These are phyloP conservation scores for Mrakiaceae sp. DNA, from an alignment of 1,284 basidiomycete genomes.

Conservation along the genomic window DNA sequence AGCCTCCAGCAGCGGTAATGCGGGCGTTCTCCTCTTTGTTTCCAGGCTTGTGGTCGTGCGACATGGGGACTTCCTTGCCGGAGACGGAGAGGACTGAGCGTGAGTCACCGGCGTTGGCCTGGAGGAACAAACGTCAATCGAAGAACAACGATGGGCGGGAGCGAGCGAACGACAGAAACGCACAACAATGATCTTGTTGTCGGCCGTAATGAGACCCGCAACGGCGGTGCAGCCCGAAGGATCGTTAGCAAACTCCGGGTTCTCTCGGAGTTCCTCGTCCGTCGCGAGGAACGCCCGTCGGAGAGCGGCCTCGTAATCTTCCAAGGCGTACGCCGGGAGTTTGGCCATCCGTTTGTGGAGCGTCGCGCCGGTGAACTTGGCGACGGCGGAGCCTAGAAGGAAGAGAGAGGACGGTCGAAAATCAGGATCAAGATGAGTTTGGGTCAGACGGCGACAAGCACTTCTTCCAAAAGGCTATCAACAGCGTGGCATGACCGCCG, in stretches of 20 bases:
- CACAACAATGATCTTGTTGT: slow-evolving; percentile 62
- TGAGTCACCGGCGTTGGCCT: slow-evolving; percentile 98
- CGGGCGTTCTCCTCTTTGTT: slow-evolving; percentile 74
- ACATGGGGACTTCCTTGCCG: slow-evolving; percentile 77
- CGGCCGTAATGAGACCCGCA: slow-evolving; percentile 65
- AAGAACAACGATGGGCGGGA: not conserved
- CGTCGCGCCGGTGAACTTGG: slow-evolving; percentile 80
- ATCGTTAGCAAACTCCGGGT: slow-evolving; percentile 75
- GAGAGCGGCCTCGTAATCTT: slow-evolving; percentile 64
- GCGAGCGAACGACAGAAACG: slow-evolving; percentile 34
- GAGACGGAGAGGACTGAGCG: slow-evolving; percentile 77
- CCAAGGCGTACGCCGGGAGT: slow-evolving; percentile 58
- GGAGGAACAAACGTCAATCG: not conserved
- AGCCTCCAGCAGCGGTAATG: slow-evolving; percentile 88
- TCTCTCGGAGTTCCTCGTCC: slow-evolving; percentile 82
- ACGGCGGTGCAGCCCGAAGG: slow-evolving; percentile 97
- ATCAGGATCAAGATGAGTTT: not conserved
- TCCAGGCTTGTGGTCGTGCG: slow-evolving; percentile 91
- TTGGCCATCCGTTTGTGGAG: slow-evolving; percentile 68
- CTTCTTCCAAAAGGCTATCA: no score
- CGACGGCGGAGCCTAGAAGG: slow-evolving; percentile 64
- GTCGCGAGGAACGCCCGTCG: slow-evolving; percentile 86
- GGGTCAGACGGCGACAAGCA: not conserved
- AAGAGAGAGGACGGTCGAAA: not conserved
- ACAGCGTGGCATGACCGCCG: no score